Base-by-base conservation (phyloP, 257 asterid species). In the Cynanchum wilfordii region DNA sequence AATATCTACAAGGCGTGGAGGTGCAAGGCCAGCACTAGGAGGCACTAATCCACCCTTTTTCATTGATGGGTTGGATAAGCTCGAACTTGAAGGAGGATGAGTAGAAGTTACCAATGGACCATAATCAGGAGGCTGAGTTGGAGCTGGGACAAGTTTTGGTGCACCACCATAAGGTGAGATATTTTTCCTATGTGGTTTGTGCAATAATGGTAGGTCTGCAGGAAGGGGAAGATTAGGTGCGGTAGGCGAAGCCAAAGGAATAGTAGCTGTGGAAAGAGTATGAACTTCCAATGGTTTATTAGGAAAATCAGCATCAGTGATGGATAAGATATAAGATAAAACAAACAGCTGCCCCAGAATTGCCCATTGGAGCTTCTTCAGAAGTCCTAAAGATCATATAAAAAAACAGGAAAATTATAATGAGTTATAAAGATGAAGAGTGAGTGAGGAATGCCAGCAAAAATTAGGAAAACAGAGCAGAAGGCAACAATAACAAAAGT, bases 51-150 rank as follows among this genome's bases (percentile, higher is more conserved):
- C 88, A 56, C 81, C 84, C 81, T 84, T 89, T 78, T 79, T 72
- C 91, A 85, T 79, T 59, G 84, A 82, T 74, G 85, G 86, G 71
- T 68, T 90, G 60, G 94, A 79, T 72, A 79, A 74, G 45, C 70
- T 72, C 55, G 93, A 81, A 72, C 85, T 80, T 68, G 88, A 76
- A 78, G 92, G 94, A 64, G 95, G 87, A 49, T 74, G 80, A 42
- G 78, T 65, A 57, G 88, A 84, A 56, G 85, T 82, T 82, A 79
- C 80, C 72, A 85, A 79, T 72, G 88, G 95, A 65, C 86, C 95
- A 68, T 75, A 81, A 73, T 70, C 78, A 84, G 92, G 95, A 55
- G 90, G 76, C 69, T 72, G 85, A 45, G 80, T 80, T 33, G 82
- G 82, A 74, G 66, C 66, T 36, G 69, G 68, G 70, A 74, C 78